Evolutionary conservation across 352 stramenopile genomes (phyloP), one percentile per base, ranked within the genome.

Genomic region (Phytopythium aichiense): DNA sequence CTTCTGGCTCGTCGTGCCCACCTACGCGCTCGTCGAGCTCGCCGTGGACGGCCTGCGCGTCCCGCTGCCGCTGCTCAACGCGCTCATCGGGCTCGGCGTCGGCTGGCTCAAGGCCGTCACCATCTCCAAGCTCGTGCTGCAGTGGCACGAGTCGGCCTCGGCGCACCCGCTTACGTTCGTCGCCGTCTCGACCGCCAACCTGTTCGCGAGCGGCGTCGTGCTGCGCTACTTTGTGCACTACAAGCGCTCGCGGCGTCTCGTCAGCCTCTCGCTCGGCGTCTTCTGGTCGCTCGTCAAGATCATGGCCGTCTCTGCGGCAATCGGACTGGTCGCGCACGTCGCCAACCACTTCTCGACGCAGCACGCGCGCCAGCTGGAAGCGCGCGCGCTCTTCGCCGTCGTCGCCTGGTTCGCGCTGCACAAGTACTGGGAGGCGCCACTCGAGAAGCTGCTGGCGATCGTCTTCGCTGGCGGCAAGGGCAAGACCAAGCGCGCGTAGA

Each of bases 61-160:
- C 11, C 82, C 82, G 7, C 57, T 73, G 30, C 49, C 68, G 18
- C 25, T 87, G 20, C 64, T 91, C 22, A 76, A 84, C 60, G 69
- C 74, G n/a, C 48, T 80, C 20, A 61, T 85, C 28, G 77, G 78
- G 22, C 64, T 89, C n/a, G 63, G 70, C 58, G 80, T 91, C 51
- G 83, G 80, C 60, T 91, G 82, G 82, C 64, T 90, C 53, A 91
- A 91, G 69, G 76, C 82, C 58, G 69, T 89, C 58, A 89, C 73
- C 60, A 88, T 85, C 57, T 68, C 78, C 31, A 87, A 84, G 54
- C 69, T 90, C 48, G 82, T 88, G 42, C 63, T 73, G 56, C 74
- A 88, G 58, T 91, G 82, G 82, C 67, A 79, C 46, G 30, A 61
- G n/a, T 67, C 71, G 31, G 69, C 69, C 2, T 53, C 65, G n/a